phyloP scores from a whole-genome alignment of 140 eudicot species.

The Erigeron philadelphicus region DNA sequence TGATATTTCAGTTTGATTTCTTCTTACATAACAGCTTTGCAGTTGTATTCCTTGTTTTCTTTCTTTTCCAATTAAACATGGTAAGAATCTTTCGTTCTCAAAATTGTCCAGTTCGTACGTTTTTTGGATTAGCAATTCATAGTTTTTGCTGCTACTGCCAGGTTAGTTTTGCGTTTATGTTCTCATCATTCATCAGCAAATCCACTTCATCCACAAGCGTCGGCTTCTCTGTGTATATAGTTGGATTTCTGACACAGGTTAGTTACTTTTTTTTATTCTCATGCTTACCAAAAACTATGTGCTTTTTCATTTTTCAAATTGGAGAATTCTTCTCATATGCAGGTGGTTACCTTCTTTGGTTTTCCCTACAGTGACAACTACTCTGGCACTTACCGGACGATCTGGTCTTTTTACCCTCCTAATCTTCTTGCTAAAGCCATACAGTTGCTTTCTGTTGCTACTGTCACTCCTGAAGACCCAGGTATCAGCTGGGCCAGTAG shows the following conservation, averaged over 20 bases:
- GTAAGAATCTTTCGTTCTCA: constrained; percentile 33
- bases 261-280: constrained; percentile 18
- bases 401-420: constrained; percentile 85
- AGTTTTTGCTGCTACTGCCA: constrained; percentile 38
- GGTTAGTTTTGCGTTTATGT: constrained; percentile 76
- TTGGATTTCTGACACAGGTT: constrained; percentile 75
- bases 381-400: constrained; percentile 41
- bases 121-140: constrained; percentile 19
- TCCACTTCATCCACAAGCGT: constrained; percentile 66
- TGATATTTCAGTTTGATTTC: constrained; percentile 85
- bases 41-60: constrained; percentile 75
- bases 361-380: constrained; percentile 57
- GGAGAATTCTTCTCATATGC: constrained; percentile 18
- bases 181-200: constrained; percentile 71
- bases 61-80: constrained; percentile 78
- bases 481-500: constrained; percentile 79
- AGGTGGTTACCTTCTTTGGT: constrained; percentile 79
- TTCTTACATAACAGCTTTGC: constrained; percentile 75
- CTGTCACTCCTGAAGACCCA: constrained; percentile 65
- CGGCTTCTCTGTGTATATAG: constrained; percentile 55
- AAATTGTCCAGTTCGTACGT: not conserved
- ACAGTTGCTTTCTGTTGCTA: constrained; percentile 64
- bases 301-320: constrained; percentile 19
- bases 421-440: constrained; percentile 72
- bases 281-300: constrained; percentile 5